These are phyloP conservation scores for Pythium monospermum DNA, from an alignment of 352 stramenopile genomes.

Conservation along the genomic window DNA sequence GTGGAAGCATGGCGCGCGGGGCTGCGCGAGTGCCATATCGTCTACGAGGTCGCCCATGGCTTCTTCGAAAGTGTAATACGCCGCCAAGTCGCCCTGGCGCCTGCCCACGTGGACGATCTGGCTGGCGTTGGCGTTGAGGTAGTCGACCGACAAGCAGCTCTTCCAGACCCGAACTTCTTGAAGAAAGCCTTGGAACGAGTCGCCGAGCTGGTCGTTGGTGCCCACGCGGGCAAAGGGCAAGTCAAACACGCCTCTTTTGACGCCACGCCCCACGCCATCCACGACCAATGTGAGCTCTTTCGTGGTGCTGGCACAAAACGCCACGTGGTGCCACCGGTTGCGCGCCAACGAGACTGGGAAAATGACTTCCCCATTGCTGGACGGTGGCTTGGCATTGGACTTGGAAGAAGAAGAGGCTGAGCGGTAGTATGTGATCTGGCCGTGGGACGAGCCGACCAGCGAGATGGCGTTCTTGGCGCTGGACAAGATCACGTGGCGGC, in stretches of 20 bases:
- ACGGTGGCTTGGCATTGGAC: too few species aligned
- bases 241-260: slow-evolving; percentile 48
- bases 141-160: slow-evolving; percentile 28
- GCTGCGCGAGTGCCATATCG: slow-evolving; percentile 53
- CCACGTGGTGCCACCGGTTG: slow-evolving; percentile 58
- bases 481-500: slow-evolving; percentile 59
- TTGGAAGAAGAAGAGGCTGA: slow-evolving; percentile 1
- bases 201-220: slow-evolving; percentile 21
- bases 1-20: slow-evolving; percentile 41
- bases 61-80: slow-evolving; percentile 81
- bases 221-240: slow-evolving; percentile 49
- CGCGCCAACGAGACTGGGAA: slow-evolving; percentile 38
- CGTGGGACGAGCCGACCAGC: slow-evolving; percentile 26
- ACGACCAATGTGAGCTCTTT: slow-evolving; percentile 50
- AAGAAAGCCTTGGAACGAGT: slow-evolving; percentile 58
- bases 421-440: slow-evolving; percentile 41
- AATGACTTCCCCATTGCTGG: slow-evolving; percentile 40
- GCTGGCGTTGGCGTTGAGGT: slow-evolving; percentile 29
- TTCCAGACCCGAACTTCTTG: slow-evolving; percentile 72
- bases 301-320: slow-evolving; percentile 37
- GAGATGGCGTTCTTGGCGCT: slow-evolving; percentile 48
- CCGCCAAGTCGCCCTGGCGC: slow-evolving; percentile 20
- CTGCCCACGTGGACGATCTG: slow-evolving; percentile 34
- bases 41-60: slow-evolving; percentile 63
- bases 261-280: slow-evolving; percentile 33